A percentile compares a stretch with the other conserved stretches of the same genome.
phyloP scores from a whole-genome alignment of 345 rosid species.

The Populus simonii region DNA sequence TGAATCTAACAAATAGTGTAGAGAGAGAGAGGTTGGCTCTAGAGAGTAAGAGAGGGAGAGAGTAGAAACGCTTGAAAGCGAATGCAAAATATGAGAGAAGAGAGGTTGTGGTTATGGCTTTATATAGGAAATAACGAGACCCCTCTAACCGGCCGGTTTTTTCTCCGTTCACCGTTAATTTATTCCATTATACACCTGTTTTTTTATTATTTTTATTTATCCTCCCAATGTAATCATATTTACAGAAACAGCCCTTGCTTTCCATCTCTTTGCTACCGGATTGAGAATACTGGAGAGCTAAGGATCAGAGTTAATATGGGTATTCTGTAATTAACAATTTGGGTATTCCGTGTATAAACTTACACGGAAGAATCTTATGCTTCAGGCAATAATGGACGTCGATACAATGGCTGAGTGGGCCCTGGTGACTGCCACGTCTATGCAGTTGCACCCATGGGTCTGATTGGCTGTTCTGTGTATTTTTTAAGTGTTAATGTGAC shows the following conservation, averaged over 20 bases:
- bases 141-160: slow-evolving; percentile 35
- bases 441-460: neutral
- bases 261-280: neutral
- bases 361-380: slow-evolving; percentile 16
- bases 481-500: neutral
- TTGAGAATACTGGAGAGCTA: neutral
- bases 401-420: neutral
- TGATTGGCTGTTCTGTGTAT: neutral
- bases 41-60: slow-evolving; percentile 9
- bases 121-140: slow-evolving; percentile 56
- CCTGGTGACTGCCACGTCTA: slow-evolving; percentile 6
- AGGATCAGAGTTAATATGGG: neutral
- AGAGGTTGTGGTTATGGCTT: slow-evolving; percentile 21
- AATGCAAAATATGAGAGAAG: slow-evolving; percentile 16
- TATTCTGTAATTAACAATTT: neutral
- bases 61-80: neutral
- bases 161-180: slow-evolving; percentile 33
- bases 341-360: slow-evolving; percentile 17
- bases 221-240: neutral
- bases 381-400: neutral
- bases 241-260: neutral
- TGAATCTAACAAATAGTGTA: slow-evolving; percentile 9
- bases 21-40: slow-evolving; percentile 14
- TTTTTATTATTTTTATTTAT: slow-evolving; percentile 10
- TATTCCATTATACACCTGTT: neutral